Conservation (phyloP, 1,139 yeast genomes). For the Debaryomyces robertsiae region DNA sequence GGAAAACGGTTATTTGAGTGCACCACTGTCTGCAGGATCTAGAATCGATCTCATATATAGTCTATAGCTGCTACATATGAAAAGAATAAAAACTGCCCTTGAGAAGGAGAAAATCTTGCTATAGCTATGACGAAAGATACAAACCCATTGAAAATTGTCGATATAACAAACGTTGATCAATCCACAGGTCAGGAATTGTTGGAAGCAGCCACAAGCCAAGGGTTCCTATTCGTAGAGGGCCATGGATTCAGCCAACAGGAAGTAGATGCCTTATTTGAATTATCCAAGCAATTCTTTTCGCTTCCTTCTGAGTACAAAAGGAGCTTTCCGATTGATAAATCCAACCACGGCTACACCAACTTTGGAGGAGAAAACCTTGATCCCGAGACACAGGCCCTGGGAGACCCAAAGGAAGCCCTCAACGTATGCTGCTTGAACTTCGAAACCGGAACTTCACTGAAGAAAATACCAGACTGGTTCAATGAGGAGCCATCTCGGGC, state of each 20-base stretch:
- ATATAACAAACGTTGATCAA: conserved; percentile 49
- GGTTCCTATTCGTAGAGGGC: conserved; percentile 74
- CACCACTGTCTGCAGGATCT: no score
- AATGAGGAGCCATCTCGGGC: conserved; percentile 32
- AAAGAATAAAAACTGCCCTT: no score
- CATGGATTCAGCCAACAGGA: conserved; percentile 64
- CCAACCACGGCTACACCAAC: conserved; percentile 66
- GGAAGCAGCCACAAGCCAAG: conserved; percentile 67
- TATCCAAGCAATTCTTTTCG: conserved; percentile 60
- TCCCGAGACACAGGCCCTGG: conserved; percentile 46
- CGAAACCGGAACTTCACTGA: conserved; percentile 35
- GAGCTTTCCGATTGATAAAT: conserved; percentile 46
- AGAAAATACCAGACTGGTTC: conserved; percentile 49
- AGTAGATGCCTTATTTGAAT: conserved; percentile 53
- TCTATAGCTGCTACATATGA: no score
- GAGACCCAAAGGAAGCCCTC: conserved; percentile 66
- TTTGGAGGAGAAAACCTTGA: conserved; percentile 62
- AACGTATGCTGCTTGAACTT: conserved; percentile 48
- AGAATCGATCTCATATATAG: no score
- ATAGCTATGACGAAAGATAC: conserved; percentile 9
- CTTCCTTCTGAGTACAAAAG: conserved; percentile 52
- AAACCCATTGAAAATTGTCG: conserved; percentile 55
- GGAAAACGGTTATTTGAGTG: no score
- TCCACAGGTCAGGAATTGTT: conserved; percentile 54
- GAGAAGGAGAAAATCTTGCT: background rate